Base-by-base conservation (phyloP, 2,329 filamentous ascomycete genomes). In the Nothophoma quercina region DNA sequence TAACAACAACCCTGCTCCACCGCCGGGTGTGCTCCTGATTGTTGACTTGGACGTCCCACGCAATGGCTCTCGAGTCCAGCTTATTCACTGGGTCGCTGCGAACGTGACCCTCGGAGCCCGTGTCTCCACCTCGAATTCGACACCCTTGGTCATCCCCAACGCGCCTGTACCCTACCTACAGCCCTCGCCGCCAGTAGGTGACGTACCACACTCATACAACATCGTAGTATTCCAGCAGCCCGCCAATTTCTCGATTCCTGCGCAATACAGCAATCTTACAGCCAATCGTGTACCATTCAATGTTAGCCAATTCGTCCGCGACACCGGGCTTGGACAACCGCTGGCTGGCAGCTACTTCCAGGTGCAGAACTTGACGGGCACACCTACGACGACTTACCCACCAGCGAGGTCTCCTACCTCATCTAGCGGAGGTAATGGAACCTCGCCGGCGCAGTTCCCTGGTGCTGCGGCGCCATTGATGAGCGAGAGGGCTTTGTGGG, bases 341-440 rank as follows among this genome's bases (percentile, higher is more conserved):
- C 35, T 77, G 15, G 73, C 71, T 2, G 71, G 68, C 5, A 77
- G 76, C 51, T 77, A 73, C 56, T 74, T 78, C 51, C 55, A 57
- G 26, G 74, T 75, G n/a, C 59, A 70, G 30, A 71, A 74, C 40
- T 22, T 63, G 34, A 65, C 56, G 7, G 67, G 59, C 3, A 59
- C 52, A 4, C 46, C 63, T 13, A 63, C 59, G 19, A 60, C 52
- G 22, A 63, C 54, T 4, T 68, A 60, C 23, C 64, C 64, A n/a
- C 58, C 62, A 16, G 43, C 50, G 15, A 48, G 50, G 23, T 43
- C 50, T 15, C 50, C 50, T 18, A 53, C 50, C 10, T 42, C 50
- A 12, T 48, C 38, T n/a, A 39, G 43, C 15, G 28, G 26, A n/a
- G 41, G 40, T 28, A 44, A 55, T 19, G 41, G 34, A 36, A 49